Conservation (phyloP, 2,329 filamentous ascomycete species). For the Fusarium redolens region DNA sequence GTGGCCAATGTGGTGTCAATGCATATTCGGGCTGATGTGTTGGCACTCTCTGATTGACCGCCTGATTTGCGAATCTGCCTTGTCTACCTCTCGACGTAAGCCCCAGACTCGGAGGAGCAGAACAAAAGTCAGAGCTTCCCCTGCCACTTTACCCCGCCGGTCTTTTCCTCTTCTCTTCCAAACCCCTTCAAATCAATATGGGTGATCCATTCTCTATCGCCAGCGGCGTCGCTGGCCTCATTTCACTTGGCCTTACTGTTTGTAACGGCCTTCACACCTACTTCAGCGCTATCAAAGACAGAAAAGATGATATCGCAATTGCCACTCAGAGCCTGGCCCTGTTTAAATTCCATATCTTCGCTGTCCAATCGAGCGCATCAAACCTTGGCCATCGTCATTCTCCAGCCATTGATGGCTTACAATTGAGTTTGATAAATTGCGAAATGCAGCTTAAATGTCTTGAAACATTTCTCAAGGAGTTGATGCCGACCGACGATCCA, state of each 20-base stretch:
- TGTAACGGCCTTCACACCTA: neutral
- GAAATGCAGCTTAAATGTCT: neutral
- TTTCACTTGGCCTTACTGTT: neutral
- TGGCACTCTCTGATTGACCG: neutral
- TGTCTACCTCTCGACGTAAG: neutral
- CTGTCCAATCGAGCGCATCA: accelerated
- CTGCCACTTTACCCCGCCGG: accelerated
- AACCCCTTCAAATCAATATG: neutral
- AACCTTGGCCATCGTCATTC: neutral
- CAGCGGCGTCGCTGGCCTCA: constrained; percentile 4
- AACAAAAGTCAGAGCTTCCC: neutral
- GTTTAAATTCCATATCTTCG: neutral
- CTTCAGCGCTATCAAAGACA: neutral
- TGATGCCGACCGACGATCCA: accelerated
- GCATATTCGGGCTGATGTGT: neutral
- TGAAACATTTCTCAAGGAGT: accelerated
- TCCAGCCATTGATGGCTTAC: neutral
- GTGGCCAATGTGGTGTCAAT: neutral
- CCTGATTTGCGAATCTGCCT: neutral
- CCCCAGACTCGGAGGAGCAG: neutral
- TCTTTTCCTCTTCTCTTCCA: accelerated
- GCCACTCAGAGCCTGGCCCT: accelerated
- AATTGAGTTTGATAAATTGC: accelerated
- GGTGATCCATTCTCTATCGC: neutral
- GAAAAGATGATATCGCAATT: neutral